Percentiles rank a stretch among this genome's conserved stretches.
Conservation (phyloP, 129 eudicot species). For the Ambrosia trifida region DNA sequence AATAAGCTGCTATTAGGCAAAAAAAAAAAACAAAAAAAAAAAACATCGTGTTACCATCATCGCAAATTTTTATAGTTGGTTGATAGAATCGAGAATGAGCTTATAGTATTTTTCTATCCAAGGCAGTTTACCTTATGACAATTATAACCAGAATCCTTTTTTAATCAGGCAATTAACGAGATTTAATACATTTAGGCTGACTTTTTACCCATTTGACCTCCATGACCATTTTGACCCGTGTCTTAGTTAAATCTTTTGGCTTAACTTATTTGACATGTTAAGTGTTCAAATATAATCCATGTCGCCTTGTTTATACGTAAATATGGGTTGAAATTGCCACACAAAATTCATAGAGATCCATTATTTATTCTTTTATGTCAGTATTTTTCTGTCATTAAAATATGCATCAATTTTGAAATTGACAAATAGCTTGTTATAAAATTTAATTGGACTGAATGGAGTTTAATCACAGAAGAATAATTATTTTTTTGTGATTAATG, state of each 20-base stretch:
- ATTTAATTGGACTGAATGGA: background rate
- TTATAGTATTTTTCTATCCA: background rate
- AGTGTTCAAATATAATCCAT: background rate
- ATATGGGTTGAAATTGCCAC: background rate
- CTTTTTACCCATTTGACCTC: background rate
- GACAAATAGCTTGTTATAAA: background rate
- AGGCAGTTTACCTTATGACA: background rate
- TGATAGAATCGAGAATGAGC: background rate
- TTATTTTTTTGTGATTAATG: conserved; percentile 16
- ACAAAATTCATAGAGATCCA: background rate
- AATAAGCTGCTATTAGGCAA: background rate
- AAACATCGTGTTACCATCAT: background rate
- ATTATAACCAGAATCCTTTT: background rate
- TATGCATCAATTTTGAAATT: background rate
- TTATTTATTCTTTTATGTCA: background rate
- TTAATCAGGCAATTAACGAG: background rate
- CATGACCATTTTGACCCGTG: background rate
- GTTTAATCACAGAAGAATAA: background rate
- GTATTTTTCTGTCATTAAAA: background rate
- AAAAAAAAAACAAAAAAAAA: no score
- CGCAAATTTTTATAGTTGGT: background rate
- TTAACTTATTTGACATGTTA: background rate
- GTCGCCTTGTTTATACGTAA: background rate
- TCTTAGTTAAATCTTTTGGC: background rate
- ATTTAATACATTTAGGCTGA: background rate